Evolutionary conservation across 2,329 filamentous ascomycete species (phyloP).

Genomic region (Aspergillus melleus): DNA sequence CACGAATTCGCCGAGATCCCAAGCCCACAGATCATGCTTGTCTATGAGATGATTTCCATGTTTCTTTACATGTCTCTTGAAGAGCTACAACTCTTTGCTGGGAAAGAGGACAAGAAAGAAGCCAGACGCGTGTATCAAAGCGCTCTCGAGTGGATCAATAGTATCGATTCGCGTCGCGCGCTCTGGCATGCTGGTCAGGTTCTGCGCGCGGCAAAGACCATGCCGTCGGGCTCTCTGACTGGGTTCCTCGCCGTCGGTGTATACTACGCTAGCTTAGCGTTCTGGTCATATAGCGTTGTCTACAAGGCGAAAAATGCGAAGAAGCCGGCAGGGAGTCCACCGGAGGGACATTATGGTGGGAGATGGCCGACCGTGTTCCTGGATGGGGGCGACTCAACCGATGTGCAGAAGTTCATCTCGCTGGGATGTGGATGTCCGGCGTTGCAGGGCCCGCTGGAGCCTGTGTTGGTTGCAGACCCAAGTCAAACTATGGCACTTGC

Average conservation of each 20-base stretch:
- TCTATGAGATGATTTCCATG: slow-evolving; percentile 35
- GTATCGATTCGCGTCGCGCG: slow-evolving; percentile 41
- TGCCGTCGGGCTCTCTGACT: slow-evolving; percentile 56
- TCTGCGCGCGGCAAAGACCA: slow-evolving; percentile 58
- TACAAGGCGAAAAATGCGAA: slow-evolving; percentile 39
- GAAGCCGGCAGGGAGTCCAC: background rate
- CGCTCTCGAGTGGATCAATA: slow-evolving; percentile 39
- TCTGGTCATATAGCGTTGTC: slow-evolving; percentile 70
- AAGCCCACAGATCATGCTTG: slow-evolving; percentile 30
- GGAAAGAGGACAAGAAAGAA: slow-evolving; percentile 44
- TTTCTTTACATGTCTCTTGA: slow-evolving; percentile 46
- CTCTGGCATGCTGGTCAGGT: slow-evolving; percentile 70
- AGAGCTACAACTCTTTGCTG: slow-evolving; percentile 45
- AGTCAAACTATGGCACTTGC: slow-evolving; percentile 60
- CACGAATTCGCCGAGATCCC: slow-evolving; percentile 18
- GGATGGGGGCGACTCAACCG: slow-evolving; percentile 56
- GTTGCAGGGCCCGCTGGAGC: slow-evolving; percentile 43
- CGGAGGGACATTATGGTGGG: slow-evolving; percentile 6
- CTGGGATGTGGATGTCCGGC: slow-evolving; percentile 57
- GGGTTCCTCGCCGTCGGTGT: slow-evolving; percentile 69
- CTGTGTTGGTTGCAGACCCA: slow-evolving; percentile 53
- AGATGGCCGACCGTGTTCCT: slow-evolving; percentile 49
- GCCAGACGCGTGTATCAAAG: slow-evolving; percentile 36
- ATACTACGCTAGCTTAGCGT: slow-evolving; percentile 66
- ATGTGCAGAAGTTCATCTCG: slow-evolving; percentile 58